phyloP scores from a whole-genome alignment of 2,329 filamentous ascomycete species.

The Coniella vitis region DNA sequence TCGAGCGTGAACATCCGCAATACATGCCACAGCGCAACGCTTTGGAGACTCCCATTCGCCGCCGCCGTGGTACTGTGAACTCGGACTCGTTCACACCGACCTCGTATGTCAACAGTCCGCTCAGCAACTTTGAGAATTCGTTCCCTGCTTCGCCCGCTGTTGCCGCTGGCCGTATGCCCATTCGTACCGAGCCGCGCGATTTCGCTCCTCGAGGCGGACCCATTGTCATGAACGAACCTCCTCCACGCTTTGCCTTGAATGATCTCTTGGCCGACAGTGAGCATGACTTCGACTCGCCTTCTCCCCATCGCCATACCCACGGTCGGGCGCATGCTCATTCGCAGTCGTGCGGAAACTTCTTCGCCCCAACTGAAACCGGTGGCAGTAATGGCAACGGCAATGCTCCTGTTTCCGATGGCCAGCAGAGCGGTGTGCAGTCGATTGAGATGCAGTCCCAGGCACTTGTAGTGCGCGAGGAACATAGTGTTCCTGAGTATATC shows the following conservation, averaged over 20 bases:
- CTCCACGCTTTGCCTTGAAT: conserved; percentile 32
- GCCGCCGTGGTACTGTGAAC: not conserved
- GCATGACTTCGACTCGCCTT: not conserved
- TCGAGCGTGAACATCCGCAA: not conserved
- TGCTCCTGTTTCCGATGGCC: not conserved
- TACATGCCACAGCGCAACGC: not conserved
- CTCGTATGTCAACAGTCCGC: not conserved
- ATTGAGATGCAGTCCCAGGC: conserved; percentile 1
- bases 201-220: conserved; percentile 31
- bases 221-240: conserved; percentile 24
- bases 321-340: not conserved
- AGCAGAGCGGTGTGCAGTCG: conserved; percentile 9
- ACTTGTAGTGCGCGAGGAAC: not conserved
- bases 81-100: not conserved
- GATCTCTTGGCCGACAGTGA: not conserved
- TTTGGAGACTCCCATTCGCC: not conserved
- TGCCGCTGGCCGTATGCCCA: not conserved
- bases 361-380: not conserved
- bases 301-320: not conserved
- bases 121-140: not conserved
- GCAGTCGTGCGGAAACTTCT: not conserved
- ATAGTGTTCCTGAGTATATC: conserved; percentile 17
- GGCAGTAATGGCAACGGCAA: not conserved
- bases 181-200: conserved; percentile 34
- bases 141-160: not conserved